phyloP scores from a whole-genome alignment of 2,329 filamentous ascomycete genomes.

The Paecilomyces sp. region DNA sequence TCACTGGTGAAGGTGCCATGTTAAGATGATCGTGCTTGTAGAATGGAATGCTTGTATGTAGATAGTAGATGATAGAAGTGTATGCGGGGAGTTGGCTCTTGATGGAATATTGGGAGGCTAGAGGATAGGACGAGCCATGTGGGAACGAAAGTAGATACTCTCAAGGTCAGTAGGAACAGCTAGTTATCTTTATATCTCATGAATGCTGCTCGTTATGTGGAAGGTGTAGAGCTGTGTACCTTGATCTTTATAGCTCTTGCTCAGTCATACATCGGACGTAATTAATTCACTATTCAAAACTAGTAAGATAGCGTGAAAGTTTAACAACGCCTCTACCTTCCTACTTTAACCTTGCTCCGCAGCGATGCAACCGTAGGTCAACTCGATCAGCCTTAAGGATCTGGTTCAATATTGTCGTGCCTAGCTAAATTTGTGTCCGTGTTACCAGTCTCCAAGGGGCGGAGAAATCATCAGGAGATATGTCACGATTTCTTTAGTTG shows the following conservation, averaged over 20 bases:
- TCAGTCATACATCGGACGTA: background rate
- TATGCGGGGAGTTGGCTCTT: too few relatives aligned
- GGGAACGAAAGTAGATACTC: background rate
- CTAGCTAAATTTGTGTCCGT: background rate
- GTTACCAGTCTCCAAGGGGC: too few relatives aligned
- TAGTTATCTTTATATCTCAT: background rate
- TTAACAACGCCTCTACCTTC: background rate
- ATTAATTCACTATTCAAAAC: background rate
- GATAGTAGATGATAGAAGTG: too few relatives aligned
- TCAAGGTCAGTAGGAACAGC: background rate
- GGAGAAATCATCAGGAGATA: too few relatives aligned
- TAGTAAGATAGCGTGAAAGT: background rate
- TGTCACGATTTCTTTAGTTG: too few relatives aligned
- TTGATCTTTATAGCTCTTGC: background rate
- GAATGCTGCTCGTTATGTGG: background rate
- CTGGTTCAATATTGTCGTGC: background rate
- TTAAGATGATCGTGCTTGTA: background rate
- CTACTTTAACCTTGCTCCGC: background rate
- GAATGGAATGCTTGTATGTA: background rate
- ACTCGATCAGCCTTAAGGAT: background rate
- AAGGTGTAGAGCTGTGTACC: background rate
- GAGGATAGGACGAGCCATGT: too few relatives aligned
- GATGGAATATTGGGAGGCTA: too few relatives aligned
- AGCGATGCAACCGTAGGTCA: background rate
- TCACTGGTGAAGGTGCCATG: constrained; percentile 2